Evolutionary conservation across 129 eudicot species (phyloP).

Genomic region (Flaveria sonorensis): DNA sequence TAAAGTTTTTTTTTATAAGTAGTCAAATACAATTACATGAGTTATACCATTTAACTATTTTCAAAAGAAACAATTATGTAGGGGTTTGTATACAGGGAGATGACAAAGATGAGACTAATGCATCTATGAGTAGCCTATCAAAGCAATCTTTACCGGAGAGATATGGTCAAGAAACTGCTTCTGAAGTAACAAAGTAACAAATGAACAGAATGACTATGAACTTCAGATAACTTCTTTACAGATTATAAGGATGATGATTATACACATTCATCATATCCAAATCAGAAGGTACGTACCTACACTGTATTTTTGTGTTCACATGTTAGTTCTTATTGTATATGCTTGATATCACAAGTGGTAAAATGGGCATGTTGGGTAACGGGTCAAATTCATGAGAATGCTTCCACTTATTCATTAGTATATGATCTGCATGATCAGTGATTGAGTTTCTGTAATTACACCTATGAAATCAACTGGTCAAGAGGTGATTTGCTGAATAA

Average conservation of each 20-base stretch:
- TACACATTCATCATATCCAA: no score
- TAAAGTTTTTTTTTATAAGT: no score
- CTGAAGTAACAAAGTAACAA: constrained; percentile 46
- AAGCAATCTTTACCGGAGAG: constrained; percentile 53
- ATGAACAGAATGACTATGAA: constrained; percentile 55
- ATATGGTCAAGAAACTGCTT: constrained; percentile 49
- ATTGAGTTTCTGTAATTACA: not conserved
- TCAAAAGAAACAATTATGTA: no score
- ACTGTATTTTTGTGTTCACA: not conserved
- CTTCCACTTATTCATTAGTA: no score
- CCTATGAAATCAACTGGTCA: not conserved
- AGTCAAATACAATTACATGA: no score
- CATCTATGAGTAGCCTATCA: constrained; percentile 52
- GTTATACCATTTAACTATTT: no score
- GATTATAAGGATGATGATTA: no score
- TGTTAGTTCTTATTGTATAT: constrained; percentile 8
- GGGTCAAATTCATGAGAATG: not conserved
- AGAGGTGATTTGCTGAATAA: not conserved
- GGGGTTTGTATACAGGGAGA: constrained; percentile 53
- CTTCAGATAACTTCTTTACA: constrained; percentile 64
- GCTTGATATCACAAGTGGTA: no score
- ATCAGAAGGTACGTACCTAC: constrained; percentile 55
- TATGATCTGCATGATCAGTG: not conserved
- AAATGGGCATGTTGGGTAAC: not conserved
- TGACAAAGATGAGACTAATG: constrained; percentile 57